phyloP scores from a whole-genome alignment of 73 alveolate genomes.

The Paramecium caudatum region DNA sequence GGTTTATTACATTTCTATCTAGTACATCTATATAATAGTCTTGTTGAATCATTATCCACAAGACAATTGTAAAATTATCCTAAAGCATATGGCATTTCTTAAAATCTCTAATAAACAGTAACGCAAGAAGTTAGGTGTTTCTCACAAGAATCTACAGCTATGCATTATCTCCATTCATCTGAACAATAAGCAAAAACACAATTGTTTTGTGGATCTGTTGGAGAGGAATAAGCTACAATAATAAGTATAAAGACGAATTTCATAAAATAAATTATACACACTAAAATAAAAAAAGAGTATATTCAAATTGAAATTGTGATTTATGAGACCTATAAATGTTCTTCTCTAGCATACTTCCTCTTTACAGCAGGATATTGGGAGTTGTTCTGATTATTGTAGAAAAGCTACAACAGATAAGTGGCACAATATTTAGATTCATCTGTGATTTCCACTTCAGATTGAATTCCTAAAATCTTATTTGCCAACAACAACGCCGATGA shows the following conservation, averaged over 20 bases:
- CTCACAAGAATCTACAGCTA: slow-evolving; percentile 21
- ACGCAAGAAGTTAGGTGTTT: slow-evolving; percentile 27
- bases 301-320: slow-evolving; percentile 63
- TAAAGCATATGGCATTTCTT: slow-evolving; percentile 45
- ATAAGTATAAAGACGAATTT: neutral
- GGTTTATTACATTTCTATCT: slow-evolving; percentile 16
- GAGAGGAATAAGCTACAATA: neutral
- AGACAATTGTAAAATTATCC: slow-evolving; percentile 44
- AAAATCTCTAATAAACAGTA: neutral
- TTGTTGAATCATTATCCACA: slow-evolving; percentile 2
- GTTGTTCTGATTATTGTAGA: slow-evolving; percentile 37
- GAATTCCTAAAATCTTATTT: slow-evolving; percentile 27
- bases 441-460: slow-evolving; percentile 32
- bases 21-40: neutral
- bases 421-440: slow-evolving; percentile 55
- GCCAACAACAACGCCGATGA: neutral
- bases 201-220: slow-evolving; percentile 23
- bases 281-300: slow-evolving; percentile 43
- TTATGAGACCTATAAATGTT: slow-evolving; percentile 33
- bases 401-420: slow-evolving; percentile 49
- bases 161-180: slow-evolving; percentile 12
- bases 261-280: slow-evolving; percentile 1
- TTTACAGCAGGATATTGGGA: slow-evolving; percentile 52
- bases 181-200: slow-evolving; percentile 48
- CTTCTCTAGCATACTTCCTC: slow-evolving; percentile 60